Evolutionary conservation across 1,139 yeast species (phyloP).

Genomic region (Petasospora rhodanensis): DNA sequence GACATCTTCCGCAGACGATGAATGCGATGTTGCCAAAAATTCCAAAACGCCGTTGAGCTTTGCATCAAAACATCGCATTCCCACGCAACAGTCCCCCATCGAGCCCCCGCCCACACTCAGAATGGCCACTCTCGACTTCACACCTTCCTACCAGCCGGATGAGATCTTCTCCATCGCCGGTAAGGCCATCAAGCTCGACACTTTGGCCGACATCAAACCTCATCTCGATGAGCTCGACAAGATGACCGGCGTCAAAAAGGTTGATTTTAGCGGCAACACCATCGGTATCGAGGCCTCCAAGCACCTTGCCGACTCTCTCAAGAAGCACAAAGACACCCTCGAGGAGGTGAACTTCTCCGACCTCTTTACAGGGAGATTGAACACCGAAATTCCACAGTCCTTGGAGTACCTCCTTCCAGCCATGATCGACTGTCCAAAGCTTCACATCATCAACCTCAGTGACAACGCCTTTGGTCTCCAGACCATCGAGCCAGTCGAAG

Average conservation of each 20-base stretch:
- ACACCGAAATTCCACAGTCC: constrained; percentile 89
- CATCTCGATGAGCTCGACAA: constrained; percentile 50
- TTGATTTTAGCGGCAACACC: constrained; percentile 90
- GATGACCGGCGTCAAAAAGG: constrained; percentile 43
- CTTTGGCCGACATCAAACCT: constrained; percentile 67
- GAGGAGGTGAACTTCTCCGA: constrained; percentile 81
- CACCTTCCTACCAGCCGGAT: constrained; percentile 27
- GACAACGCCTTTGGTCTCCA: constrained; percentile 97
- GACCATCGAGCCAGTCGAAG: constrained; percentile 85
- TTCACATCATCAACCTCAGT: constrained; percentile 74
- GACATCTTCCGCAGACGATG: no score
- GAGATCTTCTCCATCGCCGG: constrained; percentile 62
- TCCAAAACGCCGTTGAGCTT: no score
- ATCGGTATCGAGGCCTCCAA: constrained; percentile 87
- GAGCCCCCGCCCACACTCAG: not conserved
- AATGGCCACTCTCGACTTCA: constrained; percentile 35
- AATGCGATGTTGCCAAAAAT: no score
- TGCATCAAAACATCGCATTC: not conserved
- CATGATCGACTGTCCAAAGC: constrained; percentile 59
- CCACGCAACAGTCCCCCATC: no score
- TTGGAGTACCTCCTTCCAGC: constrained; percentile 70
- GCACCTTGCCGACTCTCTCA: constrained; percentile 59
- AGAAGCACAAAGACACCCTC: constrained; percentile 42
- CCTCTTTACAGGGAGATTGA: constrained; percentile 88
- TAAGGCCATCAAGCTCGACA: constrained; percentile 70